A percentile compares a stretch with the other conserved stretches of the same genome.
Conservation (phyloP, 2,329 filamentous ascomycete genomes). For the Apiospora marii region DNA sequence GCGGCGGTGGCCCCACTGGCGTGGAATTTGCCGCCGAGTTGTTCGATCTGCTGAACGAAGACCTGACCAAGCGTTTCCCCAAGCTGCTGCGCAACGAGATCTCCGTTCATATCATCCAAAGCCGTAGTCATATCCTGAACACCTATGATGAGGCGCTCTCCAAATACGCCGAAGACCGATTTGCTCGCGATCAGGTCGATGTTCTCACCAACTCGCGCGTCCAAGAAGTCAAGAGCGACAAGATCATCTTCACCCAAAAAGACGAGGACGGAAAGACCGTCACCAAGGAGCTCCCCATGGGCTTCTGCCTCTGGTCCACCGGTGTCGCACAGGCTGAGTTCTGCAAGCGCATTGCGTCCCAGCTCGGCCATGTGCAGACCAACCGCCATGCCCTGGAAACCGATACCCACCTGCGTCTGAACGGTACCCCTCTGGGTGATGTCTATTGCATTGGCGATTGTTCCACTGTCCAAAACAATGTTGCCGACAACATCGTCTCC, state of each 20-base stretch:
- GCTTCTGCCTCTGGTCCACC: slow-evolving; percentile 97
- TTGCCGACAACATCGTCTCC: slow-evolving; percentile 87
- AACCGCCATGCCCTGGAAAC: slow-evolving; percentile 95
- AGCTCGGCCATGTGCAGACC: slow-evolving; percentile 78
- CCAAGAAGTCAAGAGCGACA: slow-evolving; percentile 83
- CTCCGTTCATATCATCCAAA: slow-evolving; percentile 96
- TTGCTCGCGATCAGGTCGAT: slow-evolving; percentile 89
- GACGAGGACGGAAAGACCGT: slow-evolving; percentile 74
- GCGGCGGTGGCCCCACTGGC: slow-evolving; percentile 92
- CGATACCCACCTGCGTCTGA: slow-evolving; percentile 88
- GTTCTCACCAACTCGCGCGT: slow-evolving; percentile 93
- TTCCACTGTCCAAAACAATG: slow-evolving; percentile 95
- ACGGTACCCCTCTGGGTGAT: slow-evolving; percentile 88
- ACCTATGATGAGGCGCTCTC: slow-evolving; percentile 97
- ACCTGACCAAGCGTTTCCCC: slow-evolving; percentile 84
- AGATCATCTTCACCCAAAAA: slow-evolving; percentile 89
- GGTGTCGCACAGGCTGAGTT: slow-evolving; percentile 89
- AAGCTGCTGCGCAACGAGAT: slow-evolving; percentile 95
- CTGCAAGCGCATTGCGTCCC: slow-evolving; percentile 77
- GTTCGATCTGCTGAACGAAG: slow-evolving; percentile 95
- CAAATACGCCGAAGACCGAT: slow-evolving; percentile 88
- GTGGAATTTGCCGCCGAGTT: slow-evolving; percentile 98
- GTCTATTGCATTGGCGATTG: slow-evolving; percentile 98
- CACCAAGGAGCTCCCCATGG: slow-evolving; percentile 94
- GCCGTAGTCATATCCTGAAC: slow-evolving; percentile 92